Evolutionary conservation across 179 eudicot species (phyloP).

Genomic region (Beta lomatogona): DNA sequence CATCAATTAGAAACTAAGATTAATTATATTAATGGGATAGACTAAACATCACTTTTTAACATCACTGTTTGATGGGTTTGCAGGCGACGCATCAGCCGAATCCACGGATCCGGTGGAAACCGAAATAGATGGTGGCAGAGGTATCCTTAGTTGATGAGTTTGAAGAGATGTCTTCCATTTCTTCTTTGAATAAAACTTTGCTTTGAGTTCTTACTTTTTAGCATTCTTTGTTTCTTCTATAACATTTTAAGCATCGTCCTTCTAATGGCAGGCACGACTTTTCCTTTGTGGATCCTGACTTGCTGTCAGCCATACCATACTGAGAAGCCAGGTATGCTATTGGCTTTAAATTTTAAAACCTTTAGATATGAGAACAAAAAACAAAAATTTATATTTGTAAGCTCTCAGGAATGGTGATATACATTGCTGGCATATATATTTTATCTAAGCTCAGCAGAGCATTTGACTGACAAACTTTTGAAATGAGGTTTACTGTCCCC

Average conservation of each 20-base stretch:
- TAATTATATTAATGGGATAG: slow-evolving; percentile 3
- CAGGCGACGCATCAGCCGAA: slow-evolving; percentile 12
- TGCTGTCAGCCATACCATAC: slow-evolving; percentile 30
- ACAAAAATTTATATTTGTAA: neutral
- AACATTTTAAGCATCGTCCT: neutral
- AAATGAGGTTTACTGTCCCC: neutral
- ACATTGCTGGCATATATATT: neutral
- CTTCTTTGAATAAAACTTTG: neutral
- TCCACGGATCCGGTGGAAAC: neutral
- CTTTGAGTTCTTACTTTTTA: neutral
- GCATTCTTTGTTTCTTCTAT: neutral
- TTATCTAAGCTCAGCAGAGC: neutral
- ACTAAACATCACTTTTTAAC: neutral
- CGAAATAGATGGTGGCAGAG: slow-evolving; percentile 2
- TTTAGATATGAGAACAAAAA: neutral
- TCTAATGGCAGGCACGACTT: slow-evolving; percentile 12
- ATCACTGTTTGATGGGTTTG: slow-evolving; percentile 9
- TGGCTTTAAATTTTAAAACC: neutral
- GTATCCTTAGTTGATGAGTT: slow-evolving; percentile 14
- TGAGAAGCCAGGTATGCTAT: slow-evolving; percentile 21
- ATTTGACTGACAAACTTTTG: neutral
- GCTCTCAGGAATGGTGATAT: neutral
- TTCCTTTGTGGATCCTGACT: slow-evolving; percentile 33
- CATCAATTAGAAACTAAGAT: neutral
- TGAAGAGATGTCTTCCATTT: neutral